These are phyloP conservation scores for Corynespora cassiicola DNA, from an alignment of 2,329 filamentous ascomycete species.

Conservation along the genomic window DNA sequence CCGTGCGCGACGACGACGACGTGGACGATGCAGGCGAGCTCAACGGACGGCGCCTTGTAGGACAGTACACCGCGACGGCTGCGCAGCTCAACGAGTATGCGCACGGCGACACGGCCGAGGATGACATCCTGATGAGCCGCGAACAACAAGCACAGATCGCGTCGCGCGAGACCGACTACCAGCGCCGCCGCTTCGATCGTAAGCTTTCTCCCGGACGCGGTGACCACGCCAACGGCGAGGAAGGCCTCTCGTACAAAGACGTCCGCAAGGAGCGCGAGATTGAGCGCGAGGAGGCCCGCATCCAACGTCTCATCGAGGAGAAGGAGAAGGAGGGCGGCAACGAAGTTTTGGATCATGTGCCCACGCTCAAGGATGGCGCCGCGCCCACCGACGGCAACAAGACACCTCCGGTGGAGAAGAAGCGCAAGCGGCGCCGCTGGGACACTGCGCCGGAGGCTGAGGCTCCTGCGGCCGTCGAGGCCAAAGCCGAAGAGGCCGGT, in stretches of 20 bases:
- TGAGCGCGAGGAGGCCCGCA: slow-evolving; percentile 90
- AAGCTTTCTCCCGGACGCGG: slow-evolving; percentile 81
- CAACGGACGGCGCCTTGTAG: slow-evolving; percentile 77
- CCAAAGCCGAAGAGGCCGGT: slow-evolving; percentile 41
- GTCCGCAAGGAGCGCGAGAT: slow-evolving; percentile 90
- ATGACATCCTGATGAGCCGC: slow-evolving; percentile 82
- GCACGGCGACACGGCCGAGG: slow-evolving; percentile 87
- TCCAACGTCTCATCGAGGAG: slow-evolving; percentile 79
- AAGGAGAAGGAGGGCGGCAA: slow-evolving; percentile 69
- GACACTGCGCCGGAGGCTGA: slow-evolving; percentile 70
- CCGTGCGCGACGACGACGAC: slow-evolving; percentile 78
- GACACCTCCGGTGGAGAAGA: slow-evolving; percentile 69
- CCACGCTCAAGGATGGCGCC: slow-evolving; percentile 73
- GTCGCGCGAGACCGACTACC: slow-evolving; percentile 95
- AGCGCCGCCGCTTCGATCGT: slow-evolving; percentile 92
- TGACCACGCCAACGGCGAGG: slow-evolving; percentile 77
- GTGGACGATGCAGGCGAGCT: slow-evolving; percentile 75
- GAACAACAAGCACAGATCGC: slow-evolving; percentile 91
- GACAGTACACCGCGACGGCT: slow-evolving; percentile 93
- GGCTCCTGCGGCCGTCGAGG: slow-evolving; percentile 22
- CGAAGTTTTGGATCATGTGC: slow-evolving; percentile 69
- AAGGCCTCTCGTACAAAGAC: slow-evolving; percentile 85
- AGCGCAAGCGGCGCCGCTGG: slow-evolving; percentile 87
- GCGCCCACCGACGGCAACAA: slow-evolving; percentile 73
- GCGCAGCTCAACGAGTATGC: slow-evolving; percentile 95